Evolutionary conservation across 2,329 filamentous ascomycete species (phyloP), one percentile per base, ranked within the genome.

Genomic region (Monascus ruber): DNA sequence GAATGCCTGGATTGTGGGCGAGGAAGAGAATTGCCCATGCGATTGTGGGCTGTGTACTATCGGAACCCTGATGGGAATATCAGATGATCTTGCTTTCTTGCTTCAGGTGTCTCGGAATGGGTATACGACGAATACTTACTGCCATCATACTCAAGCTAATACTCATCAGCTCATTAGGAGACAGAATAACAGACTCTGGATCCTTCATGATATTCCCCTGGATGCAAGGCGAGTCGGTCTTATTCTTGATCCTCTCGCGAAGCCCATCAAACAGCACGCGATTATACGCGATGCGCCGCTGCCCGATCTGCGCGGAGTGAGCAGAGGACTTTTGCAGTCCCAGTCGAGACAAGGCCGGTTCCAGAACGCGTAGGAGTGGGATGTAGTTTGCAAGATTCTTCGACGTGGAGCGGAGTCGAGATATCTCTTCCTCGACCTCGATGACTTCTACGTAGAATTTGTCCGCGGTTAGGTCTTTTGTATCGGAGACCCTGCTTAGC

Each of bases 301-400:
- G n/a, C n/a, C n/a, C n/a, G n/a, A n/a, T n/a, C n/a, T n/a, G n/a
- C n/a, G n/a, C n/a, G n/a, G n/a, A n/a, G n/a, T n/a, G n/a, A n/a
- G n/a, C n/a, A n/a, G n/a, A n/a, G n/a, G n/a, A n/a, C n/a, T n/a
- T n/a, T n/a, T n/a, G n/a, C n/a, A n/a, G n/a, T n/a, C n/a, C n/a
- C n/a, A n/a, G n/a, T n/a, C n/a, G n/a, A n/a, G n/a, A n/a, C n/a
- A n/a, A n/a, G n/a, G n/a, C n/a, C n/a, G n/a, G n/a, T n/a, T n/a
- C n/a, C n/a, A n/a, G n/a, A n/a, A n/a, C n/a, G n/a, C 84, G 71
- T 46, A 88, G 54, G 1, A 87, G 54, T 0, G 83, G 83, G 5
- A 88, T 74, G 46, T 88, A 87, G 53, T 89, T 84, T 50, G 85
- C 80, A 69, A 81, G 80, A 51, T 88, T 88, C 51, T 85, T 83